Base-by-base conservation (phyloP, 441 rosid genomes). In the Corymbia calophylla region DNA sequence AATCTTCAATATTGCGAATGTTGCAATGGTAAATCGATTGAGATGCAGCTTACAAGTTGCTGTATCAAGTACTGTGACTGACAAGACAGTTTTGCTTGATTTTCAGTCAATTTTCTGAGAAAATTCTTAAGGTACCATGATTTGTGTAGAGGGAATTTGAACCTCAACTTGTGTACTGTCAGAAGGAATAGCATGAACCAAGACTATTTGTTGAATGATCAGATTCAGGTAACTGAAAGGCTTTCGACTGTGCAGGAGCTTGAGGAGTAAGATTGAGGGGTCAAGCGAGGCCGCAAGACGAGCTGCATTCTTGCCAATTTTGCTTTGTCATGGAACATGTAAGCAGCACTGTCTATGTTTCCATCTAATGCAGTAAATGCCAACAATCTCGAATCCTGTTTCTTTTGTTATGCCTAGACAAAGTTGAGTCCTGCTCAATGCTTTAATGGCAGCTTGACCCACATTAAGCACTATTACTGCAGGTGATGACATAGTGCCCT, bases 301-400 rank as follows among this genome's bases (percentile, higher is more conserved):
- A 56, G 94, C 94, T 39, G 94, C 93, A 49, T 92, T 94, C 31
- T 88, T 94, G 53, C 96, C 96, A 55, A 87, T 94, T 87, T 90
- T 93, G 88, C 87, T 93, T 87, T 91, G 93, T 49, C 96, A 94
- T 88, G 96, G 96, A 88, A 90, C 87, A 70, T 91, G 95, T 94
- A 91, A 35, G 68, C 27, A 54, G 53, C 68, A 54, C 53, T 12
- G 18, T 62, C 68, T 53, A 87, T 18, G 12, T 53, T 53, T 10
- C 62, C n/a, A 32, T 80, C 85, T 80, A 47, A 88, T 56, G 88
- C 23, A 66, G 64, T 49, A 66, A 32, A 48, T 35, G 21, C 47
- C 44, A 35, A 48, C 54, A 62, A 49, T 87, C 58, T 47, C 3
- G 55, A 31, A 19, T 27, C 27, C 54, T 11, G n/a, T 87, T 64